Conservation (phyloP, 495 filamentous ascomycete species). For the Echria macrotheca region DNA sequence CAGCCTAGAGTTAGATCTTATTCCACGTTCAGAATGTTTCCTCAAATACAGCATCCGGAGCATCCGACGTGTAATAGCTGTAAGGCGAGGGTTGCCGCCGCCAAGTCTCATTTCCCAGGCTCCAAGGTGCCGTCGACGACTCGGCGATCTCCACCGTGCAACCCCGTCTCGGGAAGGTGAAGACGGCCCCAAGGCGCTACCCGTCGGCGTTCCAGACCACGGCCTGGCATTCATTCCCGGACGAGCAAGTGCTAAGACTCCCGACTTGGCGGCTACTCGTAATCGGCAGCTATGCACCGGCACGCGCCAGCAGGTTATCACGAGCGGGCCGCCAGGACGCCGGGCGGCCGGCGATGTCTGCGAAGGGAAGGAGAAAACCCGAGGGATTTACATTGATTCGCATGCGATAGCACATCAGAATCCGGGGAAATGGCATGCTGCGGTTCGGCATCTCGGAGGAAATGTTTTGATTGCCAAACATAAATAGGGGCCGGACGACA, state of each 20-base stretch:
- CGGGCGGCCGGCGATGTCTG: not conserved
- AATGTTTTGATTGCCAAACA: too few relatives aligned
- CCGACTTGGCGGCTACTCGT: not conserved
- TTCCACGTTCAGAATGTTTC: too few relatives aligned
- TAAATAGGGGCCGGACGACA: not conserved
- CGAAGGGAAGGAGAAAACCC: not conserved
- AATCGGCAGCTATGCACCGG: not conserved
- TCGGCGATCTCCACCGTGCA: not conserved
- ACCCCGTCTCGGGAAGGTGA: not conserved
- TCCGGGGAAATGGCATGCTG: conserved; percentile 3
- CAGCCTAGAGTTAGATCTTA: too few relatives aligned
- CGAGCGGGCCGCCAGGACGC: not conserved
- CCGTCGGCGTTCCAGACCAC: not conserved
- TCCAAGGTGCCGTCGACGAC: not conserved
- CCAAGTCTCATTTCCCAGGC: not conserved
- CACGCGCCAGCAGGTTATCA: not conserved
- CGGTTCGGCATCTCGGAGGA: not conserved
- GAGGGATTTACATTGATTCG: not conserved
- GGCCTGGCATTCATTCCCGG: conserved; percentile 1
- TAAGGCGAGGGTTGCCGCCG: too few relatives aligned
- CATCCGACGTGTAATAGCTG: too few relatives aligned
- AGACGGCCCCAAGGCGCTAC: not conserved
- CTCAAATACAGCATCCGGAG: too few relatives aligned
- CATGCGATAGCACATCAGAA: not conserved
- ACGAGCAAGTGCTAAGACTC: conserved; percentile 2